Conservation (phyloP, 345 rosid genomes). For the Populus euphratica region DNA sequence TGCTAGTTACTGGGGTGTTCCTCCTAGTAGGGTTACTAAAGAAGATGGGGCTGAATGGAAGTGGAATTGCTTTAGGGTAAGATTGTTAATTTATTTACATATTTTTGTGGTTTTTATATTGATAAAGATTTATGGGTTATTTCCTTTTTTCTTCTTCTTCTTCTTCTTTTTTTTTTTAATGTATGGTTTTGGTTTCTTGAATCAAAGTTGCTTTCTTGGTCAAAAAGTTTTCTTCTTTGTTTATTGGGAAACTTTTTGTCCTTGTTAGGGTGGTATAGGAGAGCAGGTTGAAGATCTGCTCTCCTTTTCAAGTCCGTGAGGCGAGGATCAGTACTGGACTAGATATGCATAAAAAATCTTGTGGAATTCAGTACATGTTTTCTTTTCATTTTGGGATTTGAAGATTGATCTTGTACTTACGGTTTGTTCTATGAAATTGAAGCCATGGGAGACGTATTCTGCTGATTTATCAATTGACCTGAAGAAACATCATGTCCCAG, state of each 20-base stretch:
- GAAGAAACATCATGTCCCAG: conserved; percentile 64
- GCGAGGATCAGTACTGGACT: too few relatives aligned
- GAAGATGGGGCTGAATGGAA: conserved; percentile 76
- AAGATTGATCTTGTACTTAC: background rate
- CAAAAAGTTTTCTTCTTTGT: too few relatives aligned
- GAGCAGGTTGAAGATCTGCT: too few relatives aligned
- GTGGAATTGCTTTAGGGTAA: conserved; percentile 78
- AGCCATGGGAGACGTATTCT: conserved; percentile 77
- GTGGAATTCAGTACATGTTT: background rate
- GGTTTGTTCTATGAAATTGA: conserved; percentile 4
- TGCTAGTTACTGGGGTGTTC: conserved; percentile 73
- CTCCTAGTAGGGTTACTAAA: conserved; percentile 46
- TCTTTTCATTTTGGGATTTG: background rate
- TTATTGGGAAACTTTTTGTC: background rate
- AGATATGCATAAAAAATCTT: background rate
- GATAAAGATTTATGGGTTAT: background rate
- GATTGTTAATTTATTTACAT: background rate
- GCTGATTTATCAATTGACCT: conserved; percentile 62
- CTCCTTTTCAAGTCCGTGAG: too few relatives aligned
- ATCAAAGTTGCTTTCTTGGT: background rate
- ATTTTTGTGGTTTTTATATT: background rate
- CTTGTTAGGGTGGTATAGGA: background rate
- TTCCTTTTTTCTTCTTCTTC: too few relatives aligned
- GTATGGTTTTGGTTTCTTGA: background rate
- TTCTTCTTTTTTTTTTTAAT: too few relatives aligned